Conservation (phyloP, 2,329 filamentous ascomycete species). For the Helotiales sp. region DNA sequence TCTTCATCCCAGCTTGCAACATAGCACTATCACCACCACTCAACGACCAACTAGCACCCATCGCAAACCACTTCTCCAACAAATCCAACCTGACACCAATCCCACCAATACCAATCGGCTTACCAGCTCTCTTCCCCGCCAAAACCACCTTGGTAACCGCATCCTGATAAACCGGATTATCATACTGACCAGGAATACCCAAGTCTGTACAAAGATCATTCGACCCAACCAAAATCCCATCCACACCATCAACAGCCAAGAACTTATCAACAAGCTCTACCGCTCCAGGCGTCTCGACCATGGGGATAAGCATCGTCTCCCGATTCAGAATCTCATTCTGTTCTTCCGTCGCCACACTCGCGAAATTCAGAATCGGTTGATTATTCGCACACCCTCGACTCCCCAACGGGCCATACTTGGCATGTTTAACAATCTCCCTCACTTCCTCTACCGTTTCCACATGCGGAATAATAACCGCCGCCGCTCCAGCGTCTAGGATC, state of each 20-base stretch:
- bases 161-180: neutral
- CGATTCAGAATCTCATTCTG: neutral
- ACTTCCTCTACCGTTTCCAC: neutral
- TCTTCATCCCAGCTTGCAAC: neutral
- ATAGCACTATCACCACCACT: neutral
- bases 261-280: neutral
- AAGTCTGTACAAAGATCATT: neutral
- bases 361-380: neutral
- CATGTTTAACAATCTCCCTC: neutral
- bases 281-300: neutral
- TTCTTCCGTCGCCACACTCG: neutral
- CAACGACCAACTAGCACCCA: neutral
- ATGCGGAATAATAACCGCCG: neutral
- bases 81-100: neutral
- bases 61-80: neutral
- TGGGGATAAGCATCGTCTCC: neutral
- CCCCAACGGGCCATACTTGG: neutral
- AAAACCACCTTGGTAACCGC: neutral
- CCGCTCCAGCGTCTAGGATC: neutral
- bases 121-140: neutral
- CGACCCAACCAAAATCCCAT: neutral
- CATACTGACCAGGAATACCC: neutral
- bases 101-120: neutral
- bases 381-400: neutral
- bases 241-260: neutral